Base-by-base conservation (phyloP, 1,139 yeast species). In the Kurtzmaniella quercitrusa region DNA sequence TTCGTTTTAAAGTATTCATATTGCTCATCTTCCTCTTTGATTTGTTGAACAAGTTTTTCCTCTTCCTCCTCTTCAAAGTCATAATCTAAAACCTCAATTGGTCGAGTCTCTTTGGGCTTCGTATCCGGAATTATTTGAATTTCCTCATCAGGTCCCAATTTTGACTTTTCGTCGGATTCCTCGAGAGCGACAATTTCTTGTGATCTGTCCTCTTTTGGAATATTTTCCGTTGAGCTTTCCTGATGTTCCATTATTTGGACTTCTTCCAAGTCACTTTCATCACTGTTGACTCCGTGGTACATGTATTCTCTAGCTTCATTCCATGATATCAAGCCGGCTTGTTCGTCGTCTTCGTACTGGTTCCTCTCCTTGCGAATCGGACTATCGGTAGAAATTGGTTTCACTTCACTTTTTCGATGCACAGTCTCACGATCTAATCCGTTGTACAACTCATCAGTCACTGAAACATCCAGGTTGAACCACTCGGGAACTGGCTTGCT, bases 41-140 rank as follows among this genome's bases (percentile, higher is more conserved):
- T 62, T 51, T 82, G 85, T 37, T 79, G 73, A 2, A 75, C 70
- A 2, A 89, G 62, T 14, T 79, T 75, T 25, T 79, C 81, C 46
- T 88, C 95, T 46, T 91, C 96, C 27, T 81, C 83, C 46, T 86
- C 90, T 21, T 82, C 85, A 58, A 80, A 87, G 47, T 79, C 85
- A 52, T 82, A 84, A 46, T 82, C 85, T 6, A 76, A 51, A 12
- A 17, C 29, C 2, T 29, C 34, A 14, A 27, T 27, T 10, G 31
- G 31, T 27, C 14, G 12, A 4, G 31, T 5, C 10, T 10, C 31
- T 27, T 27, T n/a, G 12, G 12, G 6, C 4, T 11, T 27, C 10
- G 12, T 27, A 10, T 27, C 31, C 31, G 10, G 31, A 27, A n/a
- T 27, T 4, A 27, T 10, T n/a, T 27, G 10, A 10, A 27, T 11